phyloP scores from a whole-genome alignment of 2,329 filamentous ascomycete genomes.

The Lachnellula occidentalis region DNA sequence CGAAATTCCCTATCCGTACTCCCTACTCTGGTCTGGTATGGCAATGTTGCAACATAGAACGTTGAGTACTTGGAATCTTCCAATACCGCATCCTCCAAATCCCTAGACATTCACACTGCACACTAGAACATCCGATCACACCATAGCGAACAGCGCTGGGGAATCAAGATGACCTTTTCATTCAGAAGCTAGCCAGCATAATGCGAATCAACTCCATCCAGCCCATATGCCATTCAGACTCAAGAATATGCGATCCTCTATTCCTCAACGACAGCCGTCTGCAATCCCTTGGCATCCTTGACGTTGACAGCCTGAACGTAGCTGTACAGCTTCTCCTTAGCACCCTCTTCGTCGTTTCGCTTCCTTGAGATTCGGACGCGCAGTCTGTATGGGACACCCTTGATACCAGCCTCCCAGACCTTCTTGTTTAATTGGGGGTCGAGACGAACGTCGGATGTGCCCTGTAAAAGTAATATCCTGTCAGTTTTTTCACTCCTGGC shows the following conservation, averaged over 20 bases:
- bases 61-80: neutral
- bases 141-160: neutral
- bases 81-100: neutral
- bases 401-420: constrained; percentile 99
- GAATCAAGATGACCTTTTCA: constrained; percentile 27
- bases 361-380: constrained; percentile 98
- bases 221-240: constrained; percentile 17
- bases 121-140: neutral
- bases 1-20: too few species aligned
- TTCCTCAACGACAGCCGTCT: constrained; percentile 82
- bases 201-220: constrained; percentile 29
- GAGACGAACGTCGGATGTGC: constrained; percentile 92
- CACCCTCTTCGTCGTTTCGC: constrained; percentile 99
- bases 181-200: constrained; percentile 30
- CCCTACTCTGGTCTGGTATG: neutral
- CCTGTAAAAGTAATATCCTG: constrained; percentile 47
- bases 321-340: constrained; percentile 99
- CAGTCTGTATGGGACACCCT: constrained; percentile 96
- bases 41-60: neutral
- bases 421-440: constrained; percentile 99
- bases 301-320: constrained; percentile 99
- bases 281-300: constrained; percentile 97
- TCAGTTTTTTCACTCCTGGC: neutral
- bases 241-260: constrained; percentile 32
- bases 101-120: neutral